These are phyloP conservation scores for Mimosa pudica DNA, from an alignment of 306 rosid genomes.

Conservation along the genomic window DNA sequence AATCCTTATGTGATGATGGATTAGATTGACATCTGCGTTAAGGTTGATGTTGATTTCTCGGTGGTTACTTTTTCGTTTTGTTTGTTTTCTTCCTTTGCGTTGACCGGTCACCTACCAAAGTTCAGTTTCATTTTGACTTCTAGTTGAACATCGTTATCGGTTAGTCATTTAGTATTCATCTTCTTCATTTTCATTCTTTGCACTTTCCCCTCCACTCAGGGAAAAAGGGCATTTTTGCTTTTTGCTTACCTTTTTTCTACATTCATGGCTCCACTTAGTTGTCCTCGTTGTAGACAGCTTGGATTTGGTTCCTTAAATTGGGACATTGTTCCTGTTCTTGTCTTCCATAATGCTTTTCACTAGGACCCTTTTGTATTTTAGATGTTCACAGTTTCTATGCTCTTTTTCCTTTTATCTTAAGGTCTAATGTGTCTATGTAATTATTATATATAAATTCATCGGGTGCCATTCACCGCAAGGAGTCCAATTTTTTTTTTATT, in stretches of 20 bases:
- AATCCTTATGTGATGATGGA: background rate
- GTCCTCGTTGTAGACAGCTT: slow-evolving; percentile 31
- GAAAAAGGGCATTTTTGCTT: slow-evolving; percentile 1
- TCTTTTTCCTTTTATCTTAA: background rate
- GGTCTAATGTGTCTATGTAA: background rate
- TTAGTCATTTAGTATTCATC: background rate
- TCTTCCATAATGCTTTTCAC: background rate
- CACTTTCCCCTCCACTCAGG: slow-evolving; percentile 12
- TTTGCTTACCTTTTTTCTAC: background rate
- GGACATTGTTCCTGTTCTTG: slow-evolving; percentile 27
- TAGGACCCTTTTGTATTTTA: background rate
- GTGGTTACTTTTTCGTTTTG: background rate
- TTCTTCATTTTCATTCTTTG: background rate
- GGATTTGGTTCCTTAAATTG: slow-evolving; percentile 28
- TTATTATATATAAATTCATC: background rate
- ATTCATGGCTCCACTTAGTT: slow-evolving; percentile 32
- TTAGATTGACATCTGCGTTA: background rate
- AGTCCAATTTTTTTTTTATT: background rate
- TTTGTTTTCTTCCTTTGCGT: background rate
- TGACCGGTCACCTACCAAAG: background rate
- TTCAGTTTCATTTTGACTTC: slow-evolving; percentile 2
- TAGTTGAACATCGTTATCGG: background rate
- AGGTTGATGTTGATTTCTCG: background rate
- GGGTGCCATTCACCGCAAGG: background rate
- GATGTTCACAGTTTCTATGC: background rate